Evolutionary conservation across 2,329 filamentous ascomycete genomes (phyloP).

Genomic region (Venturia nashicola): DNA sequence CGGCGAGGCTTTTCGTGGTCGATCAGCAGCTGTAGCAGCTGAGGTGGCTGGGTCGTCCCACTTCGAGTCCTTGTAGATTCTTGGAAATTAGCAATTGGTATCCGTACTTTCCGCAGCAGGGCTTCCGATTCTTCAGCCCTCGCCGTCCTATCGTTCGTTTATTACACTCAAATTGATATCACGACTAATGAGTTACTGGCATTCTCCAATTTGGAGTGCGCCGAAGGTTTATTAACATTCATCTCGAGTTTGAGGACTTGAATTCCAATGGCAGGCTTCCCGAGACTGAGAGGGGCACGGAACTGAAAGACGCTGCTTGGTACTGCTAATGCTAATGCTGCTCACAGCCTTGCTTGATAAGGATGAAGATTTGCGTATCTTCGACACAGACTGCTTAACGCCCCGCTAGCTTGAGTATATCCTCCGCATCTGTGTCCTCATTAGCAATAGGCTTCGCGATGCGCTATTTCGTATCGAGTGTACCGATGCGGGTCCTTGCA

Average conservation of each 20-base stretch:
- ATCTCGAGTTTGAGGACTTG: too few species aligned
- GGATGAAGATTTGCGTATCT: background rate
- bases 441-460: background rate
- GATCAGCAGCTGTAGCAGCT: background rate
- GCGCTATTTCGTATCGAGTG: background rate
- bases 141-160: too few species aligned
- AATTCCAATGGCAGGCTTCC: too few species aligned
- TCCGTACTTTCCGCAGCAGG: too few species aligned
- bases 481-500: background rate
- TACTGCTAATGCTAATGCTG: background rate
- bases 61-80: background rate
- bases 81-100: background rate
- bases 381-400: background rate
- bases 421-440: background rate
- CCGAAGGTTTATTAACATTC: too few species aligned
- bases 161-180: too few species aligned
- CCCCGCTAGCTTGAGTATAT: background rate
- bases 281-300: too few species aligned
- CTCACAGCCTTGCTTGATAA: background rate
- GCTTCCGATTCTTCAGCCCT: too few species aligned
- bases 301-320: too few species aligned
- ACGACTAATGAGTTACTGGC: too few species aligned
- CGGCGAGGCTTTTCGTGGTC: too few species aligned
- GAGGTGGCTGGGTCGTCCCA: background rate
- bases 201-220: too few species aligned